These are phyloP conservation scores for Ciborinia camelliae DNA, from an alignment of 2,329 filamentous ascomycete genomes.

Conservation along the genomic window DNA sequence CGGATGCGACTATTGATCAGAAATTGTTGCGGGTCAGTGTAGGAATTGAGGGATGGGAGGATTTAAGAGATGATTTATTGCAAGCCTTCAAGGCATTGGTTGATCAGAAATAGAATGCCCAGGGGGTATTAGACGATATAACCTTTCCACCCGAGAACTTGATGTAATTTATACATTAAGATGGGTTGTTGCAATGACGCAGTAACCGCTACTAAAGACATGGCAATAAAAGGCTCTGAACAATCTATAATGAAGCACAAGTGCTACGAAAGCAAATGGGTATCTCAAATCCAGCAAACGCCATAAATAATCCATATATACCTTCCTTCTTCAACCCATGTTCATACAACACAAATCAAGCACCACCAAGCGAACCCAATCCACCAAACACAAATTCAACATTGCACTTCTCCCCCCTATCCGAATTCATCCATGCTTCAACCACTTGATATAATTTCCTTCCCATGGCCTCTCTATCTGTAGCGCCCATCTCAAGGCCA, in stretches of 20 bases:
- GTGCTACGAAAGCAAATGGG: slow-evolving; percentile 18
- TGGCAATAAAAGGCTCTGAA: background rate
- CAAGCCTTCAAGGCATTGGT: slow-evolving; percentile 53
- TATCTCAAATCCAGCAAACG: slow-evolving; percentile 13
- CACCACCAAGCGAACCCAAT: slow-evolving; percentile 16
- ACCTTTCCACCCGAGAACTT: background rate
- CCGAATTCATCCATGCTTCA: slow-evolving; percentile 25
- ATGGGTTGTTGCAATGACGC: background rate
- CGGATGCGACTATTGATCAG: slow-evolving; percentile 68
- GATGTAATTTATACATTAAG: background rate
- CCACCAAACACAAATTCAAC: slow-evolving; percentile 28
- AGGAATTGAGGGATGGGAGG: slow-evolving; percentile 82
- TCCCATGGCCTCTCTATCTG: slow-evolving; percentile 18
- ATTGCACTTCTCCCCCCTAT: slow-evolving; percentile 17
- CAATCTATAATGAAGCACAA: background rate
- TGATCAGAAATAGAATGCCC: slow-evolving; percentile 5
- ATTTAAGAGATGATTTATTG: slow-evolving; percentile 72
- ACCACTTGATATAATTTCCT: slow-evolving; percentile 24
- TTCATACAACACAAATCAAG: background rate
- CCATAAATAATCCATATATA: slow-evolving; percentile 3
- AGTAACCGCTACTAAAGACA: background rate
- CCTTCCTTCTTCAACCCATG: background rate
- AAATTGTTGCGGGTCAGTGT: slow-evolving; percentile 76
- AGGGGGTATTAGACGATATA: background rate
- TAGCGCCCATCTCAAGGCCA: slow-evolving; percentile 25